Base-by-base conservation (phyloP, 306 rosid genomes). In the Acacia crassicarpa region DNA sequence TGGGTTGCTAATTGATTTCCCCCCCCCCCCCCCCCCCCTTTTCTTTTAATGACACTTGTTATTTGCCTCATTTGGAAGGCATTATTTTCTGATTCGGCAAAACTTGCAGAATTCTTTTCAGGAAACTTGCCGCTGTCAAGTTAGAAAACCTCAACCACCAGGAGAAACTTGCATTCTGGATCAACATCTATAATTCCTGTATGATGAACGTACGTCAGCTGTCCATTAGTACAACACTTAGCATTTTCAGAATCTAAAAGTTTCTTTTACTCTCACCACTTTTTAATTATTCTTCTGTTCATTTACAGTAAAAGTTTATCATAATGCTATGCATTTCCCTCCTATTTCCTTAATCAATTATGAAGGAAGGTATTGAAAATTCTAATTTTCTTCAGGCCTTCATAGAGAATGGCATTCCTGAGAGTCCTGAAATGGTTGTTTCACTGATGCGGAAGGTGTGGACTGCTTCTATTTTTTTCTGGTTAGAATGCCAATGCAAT, bases 141-240 rank as follows among this genome's bases (percentile, higher is more conserved):
- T 83, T 95, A 71, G 86, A 88, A 79, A 84, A 70, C 54, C 99
- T 91, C 76, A 86, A 82, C 22, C 96, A 91, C 83, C 99, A 93
- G 83, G 97, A 93, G 89, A 93, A 95, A 86, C 97, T 95, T 74
- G 98, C 99, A 3, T 95, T 95, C 84, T 95, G 99, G 98, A 93
- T 95, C 86, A 95, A 95, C 89, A 86, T 88, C 77, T 93, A 93
- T 81, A 95, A 95, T 88, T 91, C 99, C 38, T 93, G 98, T 91
- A 89, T 92, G 98, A 93, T 93, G 92, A 93, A 93, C 83, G 99
- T 95, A 86, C 35, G 83, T 85, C 58, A 58, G 3, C 74, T 44
- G 72, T 53, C 48, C 35, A 19, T 45, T 25, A 48, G 66, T 59
- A 27, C 46, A 43, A 78, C n/a, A 75, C 72, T 32, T 45, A 20